Base-by-base conservation (phyloP, 352 stramenopile species). In the Thalassiosira livingstoniorum region DNA sequence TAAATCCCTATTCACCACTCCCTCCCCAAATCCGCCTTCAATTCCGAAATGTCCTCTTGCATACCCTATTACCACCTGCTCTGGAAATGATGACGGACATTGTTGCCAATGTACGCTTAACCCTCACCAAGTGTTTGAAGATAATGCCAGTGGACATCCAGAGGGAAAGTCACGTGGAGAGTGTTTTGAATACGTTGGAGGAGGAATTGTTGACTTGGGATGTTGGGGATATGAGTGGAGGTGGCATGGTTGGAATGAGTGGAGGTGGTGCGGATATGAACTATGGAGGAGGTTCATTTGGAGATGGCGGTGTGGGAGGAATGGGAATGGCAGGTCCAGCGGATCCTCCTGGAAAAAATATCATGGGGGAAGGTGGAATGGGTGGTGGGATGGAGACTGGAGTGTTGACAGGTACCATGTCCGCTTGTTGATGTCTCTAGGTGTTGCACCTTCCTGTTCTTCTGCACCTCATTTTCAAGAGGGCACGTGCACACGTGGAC, bases 121-220 rank as follows among this genome's bases (percentile, higher is more conserved):
- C 85, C 27, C 69, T 94, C 10, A 80, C 84, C 39, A 94, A 92
- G 67, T 77, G 75, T 64, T 73, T 94, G 4, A 85, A 90, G 74
- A 57, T 91, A 18, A 85, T 94, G 68, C 87, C 89, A 10, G 15
- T 61, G 11, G 84, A 92, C 71, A 80, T 94, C 39, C 74, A 72
- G 0, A n/a, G 78, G 51, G 54, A 82, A 64, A 66, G 78, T 34
- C 55, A 71, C n/a, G 85, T 87, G 37, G 58, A 84, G 66, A 70
- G 85, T 65, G 86, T 90, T 27, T 58, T 92, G n/a, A 80, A 82
- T 34, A 78, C 67, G 45, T 60, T 94, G 5, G 82, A 90, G 66
- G 87, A 94, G 68, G 89, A 94, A 70, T 71, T 90, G 13, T 82
- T 90, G 78, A 94, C 89, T 57, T 94, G 89, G 89, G 87, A 92